Conservation (phyloP, 306 rosid genomes). For the Prunus davidiana region DNA sequence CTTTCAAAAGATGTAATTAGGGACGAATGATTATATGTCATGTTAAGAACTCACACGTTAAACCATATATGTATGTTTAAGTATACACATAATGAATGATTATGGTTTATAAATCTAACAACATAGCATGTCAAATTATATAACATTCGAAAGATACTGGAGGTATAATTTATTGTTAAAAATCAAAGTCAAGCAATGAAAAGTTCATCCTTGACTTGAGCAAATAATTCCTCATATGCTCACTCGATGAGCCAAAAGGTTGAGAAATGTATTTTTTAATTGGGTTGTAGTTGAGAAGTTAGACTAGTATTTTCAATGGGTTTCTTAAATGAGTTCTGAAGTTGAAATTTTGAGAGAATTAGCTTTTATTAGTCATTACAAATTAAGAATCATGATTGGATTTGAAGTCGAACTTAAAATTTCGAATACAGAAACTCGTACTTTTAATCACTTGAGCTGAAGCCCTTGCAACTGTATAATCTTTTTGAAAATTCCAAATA, state of each 20-base stretch:
- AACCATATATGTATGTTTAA: no score
- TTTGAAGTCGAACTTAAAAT: no score
- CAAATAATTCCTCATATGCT: neutral
- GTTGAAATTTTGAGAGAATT: no score
- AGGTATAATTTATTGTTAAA: neutral
- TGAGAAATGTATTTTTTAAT: neutral
- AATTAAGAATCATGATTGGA: no score
- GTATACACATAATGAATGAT: no score
- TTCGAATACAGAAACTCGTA: rapidly evolving
- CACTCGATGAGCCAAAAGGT: neutral
- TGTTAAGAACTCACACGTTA: neutral
- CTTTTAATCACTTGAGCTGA: no score
- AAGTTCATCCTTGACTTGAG: neutral
- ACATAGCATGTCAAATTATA: neutral
- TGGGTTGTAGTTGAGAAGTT: neutral
- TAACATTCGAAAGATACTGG: neutral
- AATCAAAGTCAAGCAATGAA: neutral
- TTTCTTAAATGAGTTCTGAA: no score
- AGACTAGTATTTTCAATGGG: neutral
- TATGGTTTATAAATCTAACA: neutral
- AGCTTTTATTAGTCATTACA: no score
- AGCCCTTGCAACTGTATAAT: no score
- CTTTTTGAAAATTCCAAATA: neutral
- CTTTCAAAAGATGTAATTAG: neutral
- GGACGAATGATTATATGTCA: neutral